These are phyloP conservation scores for Bryoglossum gracile DNA, from an alignment of 495 filamentous ascomycete species.

Conservation along the genomic window DNA sequence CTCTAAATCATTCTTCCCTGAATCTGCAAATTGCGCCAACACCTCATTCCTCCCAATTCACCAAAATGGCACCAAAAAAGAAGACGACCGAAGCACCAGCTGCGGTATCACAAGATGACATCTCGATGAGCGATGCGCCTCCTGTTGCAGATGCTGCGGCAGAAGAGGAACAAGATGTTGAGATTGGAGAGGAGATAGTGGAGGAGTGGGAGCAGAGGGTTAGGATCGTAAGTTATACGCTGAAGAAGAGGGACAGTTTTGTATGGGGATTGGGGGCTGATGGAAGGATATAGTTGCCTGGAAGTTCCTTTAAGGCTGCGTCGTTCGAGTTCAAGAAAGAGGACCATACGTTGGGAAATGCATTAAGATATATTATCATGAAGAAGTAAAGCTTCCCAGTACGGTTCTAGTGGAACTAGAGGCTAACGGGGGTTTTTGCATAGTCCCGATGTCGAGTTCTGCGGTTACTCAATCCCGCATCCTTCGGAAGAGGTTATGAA, in stretches of 20 bases:
- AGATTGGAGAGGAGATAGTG: conserved; percentile 31
- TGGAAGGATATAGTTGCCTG: conserved; percentile 48
- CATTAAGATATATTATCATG: conserved; percentile 91
- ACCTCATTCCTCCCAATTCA: neutral
- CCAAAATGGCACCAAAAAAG: conserved; percentile 21
- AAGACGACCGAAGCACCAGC: conserved; percentile 9
- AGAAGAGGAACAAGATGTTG: conserved; percentile 6
- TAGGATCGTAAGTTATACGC: conserved; percentile 45
- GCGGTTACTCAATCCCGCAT: conserved; percentile 96
- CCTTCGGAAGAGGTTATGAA: conserved; percentile 96
- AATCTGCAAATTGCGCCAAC: too few species aligned
- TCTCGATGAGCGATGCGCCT: conserved; percentile 49
- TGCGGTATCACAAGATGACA: conserved; percentile 30
- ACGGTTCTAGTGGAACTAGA: neutral
- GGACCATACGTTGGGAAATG: conserved; percentile 93
- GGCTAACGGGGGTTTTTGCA: neutral
- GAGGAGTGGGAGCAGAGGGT: conserved; percentile 48
- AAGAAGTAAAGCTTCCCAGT: conserved; percentile 65
- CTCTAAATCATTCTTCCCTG: too few species aligned
- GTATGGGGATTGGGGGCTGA: neutral
- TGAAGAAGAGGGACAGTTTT: neutral
- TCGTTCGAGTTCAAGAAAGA: conserved; percentile 85
- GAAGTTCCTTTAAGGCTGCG: conserved; percentile 58
- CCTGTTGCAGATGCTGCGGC: conserved; percentile 34
- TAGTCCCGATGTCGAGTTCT: conserved; percentile 93